A percentile compares a stretch with the other conserved stretches of the same genome.
Evolutionary conservation across 164 flowering plant genomes (phyloP).

Genomic region (Liquidambar formosana): DNA sequence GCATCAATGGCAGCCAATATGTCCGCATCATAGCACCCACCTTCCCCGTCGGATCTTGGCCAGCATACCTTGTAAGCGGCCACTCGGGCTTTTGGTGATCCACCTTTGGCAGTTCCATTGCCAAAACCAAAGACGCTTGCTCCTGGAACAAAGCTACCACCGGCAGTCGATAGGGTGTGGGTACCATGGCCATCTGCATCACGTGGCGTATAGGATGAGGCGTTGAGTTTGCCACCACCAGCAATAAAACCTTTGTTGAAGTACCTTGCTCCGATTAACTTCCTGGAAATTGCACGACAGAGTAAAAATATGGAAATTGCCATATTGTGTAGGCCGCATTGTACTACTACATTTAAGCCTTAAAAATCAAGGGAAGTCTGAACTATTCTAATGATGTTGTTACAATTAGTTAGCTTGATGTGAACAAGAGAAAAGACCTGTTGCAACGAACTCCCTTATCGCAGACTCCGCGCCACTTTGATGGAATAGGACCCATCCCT

Average conservation of each 20-base stretch:
- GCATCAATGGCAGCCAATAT: conserved; percentile 55
- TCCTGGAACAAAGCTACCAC: conserved; percentile 52
- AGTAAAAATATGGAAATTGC: too few relatives aligned
- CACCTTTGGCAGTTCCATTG: conserved; percentile 27
- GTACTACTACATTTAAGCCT: too few relatives aligned
- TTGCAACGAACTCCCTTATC: conserved; percentile 40
- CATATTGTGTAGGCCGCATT: too few relatives aligned
- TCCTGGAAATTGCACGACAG: too few relatives aligned
- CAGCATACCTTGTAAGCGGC: conserved; percentile 30
- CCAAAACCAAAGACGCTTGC: conserved; percentile 39
- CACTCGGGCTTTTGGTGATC: conserved; percentile 25
- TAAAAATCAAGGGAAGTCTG: too few relatives aligned
- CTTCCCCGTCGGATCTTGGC: conserved; percentile 6
- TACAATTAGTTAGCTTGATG: too few relatives aligned
- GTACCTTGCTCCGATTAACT: conserved; percentile 74
- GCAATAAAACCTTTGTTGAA: conserved; percentile 54
- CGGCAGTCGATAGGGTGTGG: conserved; percentile 81
- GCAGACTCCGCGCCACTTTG: conserved; percentile 31
- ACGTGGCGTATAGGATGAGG: conserved; percentile 30
- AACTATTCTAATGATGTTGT: too few relatives aligned
- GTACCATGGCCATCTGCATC: conserved; percentile 72
- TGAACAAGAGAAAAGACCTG: conserved; percentile 30
- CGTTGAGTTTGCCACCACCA: conserved; percentile 14
- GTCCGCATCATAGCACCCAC: conserved; percentile 31
- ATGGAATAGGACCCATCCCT: conserved; percentile 29